These are phyloP conservation scores for Mycena maculata DNA, from an alignment of 768 basidiomycete species.

Conservation along the genomic window DNA sequence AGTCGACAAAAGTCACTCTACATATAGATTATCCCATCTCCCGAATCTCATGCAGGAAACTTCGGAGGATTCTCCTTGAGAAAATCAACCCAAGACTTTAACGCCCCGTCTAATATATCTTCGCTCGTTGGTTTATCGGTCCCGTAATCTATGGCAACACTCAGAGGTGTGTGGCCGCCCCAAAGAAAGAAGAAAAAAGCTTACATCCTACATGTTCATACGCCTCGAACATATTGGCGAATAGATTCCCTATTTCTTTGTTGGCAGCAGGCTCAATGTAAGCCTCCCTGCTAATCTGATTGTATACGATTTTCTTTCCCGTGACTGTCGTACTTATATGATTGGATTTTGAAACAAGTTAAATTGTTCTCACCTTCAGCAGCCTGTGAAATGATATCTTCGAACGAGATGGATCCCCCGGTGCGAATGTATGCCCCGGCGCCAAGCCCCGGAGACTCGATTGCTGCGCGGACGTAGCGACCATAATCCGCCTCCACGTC, in stretches of 20 bases:
- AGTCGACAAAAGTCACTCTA: too few relatives aligned
- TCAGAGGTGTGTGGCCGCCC: background rate
- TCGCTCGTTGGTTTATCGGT: background rate
- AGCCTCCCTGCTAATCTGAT: background rate
- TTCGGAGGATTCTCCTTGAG: background rate
- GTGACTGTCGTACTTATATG: background rate
- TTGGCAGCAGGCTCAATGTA: background rate
- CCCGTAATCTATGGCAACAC: slow-evolving; percentile 3
- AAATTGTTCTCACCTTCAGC: background rate
- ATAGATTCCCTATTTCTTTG: background rate
- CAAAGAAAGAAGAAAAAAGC: background rate
- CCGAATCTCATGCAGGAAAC: background rate
- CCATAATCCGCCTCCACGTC: slow-evolving; percentile 23
- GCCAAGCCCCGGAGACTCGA: slow-evolving; percentile 14
- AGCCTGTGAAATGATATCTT: slow-evolving; percentile 4
- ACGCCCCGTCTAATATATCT: slow-evolving; percentile 11
- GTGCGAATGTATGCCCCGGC: slow-evolving; percentile 13
- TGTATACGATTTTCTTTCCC: slow-evolving; percentile 14
- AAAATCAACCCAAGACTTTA: slow-evolving; percentile 2
- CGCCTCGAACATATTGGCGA: slow-evolving; percentile 8
- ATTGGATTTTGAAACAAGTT: background rate
- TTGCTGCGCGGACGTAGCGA: slow-evolving; percentile 21
- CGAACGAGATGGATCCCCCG: background rate
- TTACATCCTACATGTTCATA: slow-evolving; percentile 20
- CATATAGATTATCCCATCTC: too few relatives aligned